phyloP scores from a whole-genome alignment of 176 grass and related monocot species.

The Poa annua region DNA sequence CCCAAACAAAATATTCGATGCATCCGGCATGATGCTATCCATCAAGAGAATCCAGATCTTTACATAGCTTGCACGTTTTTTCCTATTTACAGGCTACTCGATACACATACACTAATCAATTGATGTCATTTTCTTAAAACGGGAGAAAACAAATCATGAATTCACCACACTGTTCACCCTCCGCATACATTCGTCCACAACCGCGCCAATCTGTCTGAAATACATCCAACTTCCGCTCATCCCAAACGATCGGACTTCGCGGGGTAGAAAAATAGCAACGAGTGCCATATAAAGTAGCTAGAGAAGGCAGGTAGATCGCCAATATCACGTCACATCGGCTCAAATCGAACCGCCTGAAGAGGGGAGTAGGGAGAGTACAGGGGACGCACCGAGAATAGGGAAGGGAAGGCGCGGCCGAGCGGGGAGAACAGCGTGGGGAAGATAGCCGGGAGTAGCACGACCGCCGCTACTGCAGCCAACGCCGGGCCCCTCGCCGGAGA shows the following conservation, averaged over 20 bases:
- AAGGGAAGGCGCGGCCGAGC: constrained; percentile 62
- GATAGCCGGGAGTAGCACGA: constrained; percentile 65
- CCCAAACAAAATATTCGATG: not conserved
- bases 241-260: not conserved
- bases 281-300: not conserved
- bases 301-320: not conserved
- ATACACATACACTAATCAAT: not conserved
- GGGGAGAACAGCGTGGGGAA: constrained; percentile 61
- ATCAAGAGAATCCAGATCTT: not conserved
- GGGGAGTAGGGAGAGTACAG: not conserved
- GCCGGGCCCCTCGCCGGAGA: constrained; percentile 47
- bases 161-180: not conserved
- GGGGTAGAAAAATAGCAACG: not conserved
- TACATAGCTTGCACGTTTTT: not conserved
- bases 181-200: not conserved
- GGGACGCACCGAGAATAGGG: constrained; percentile 75
- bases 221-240: not conserved
- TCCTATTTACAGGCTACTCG: not conserved
- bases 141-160: not conserved
- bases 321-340: not conserved
- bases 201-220: not conserved
- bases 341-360: not conserved
- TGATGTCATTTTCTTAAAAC: not conserved
- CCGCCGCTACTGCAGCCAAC: constrained; percentile 29
- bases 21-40: constrained; percentile 15